These are phyloP conservation scores for Yamadazyma endophytica DNA, from an alignment of 805 yeast genomes.

Conservation along the genomic window DNA sequence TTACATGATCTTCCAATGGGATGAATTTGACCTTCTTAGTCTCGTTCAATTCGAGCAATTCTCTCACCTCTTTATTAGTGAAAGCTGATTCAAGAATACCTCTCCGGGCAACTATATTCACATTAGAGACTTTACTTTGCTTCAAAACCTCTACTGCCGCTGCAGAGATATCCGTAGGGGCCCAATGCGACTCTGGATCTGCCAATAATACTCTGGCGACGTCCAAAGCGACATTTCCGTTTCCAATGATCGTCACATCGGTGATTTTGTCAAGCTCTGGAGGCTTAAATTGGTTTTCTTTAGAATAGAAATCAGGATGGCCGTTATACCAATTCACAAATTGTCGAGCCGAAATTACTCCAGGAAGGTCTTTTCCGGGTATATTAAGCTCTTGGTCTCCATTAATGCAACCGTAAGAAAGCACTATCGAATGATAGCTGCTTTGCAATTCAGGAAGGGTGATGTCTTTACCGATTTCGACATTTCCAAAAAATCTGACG, in stretches of 20 bases:
- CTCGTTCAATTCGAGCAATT: constrained; percentile 58
- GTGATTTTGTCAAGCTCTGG: constrained; percentile 62
- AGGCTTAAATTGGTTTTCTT: constrained; percentile 15
- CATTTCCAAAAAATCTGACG: constrained; percentile 65
- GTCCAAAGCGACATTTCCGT: constrained; percentile 95
- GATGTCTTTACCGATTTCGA: constrained; percentile 61
- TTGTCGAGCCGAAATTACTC: constrained; percentile 74
- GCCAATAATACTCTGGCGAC: constrained; percentile 76
- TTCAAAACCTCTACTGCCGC: constrained; percentile 54
- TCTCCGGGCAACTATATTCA: constrained; percentile 78
- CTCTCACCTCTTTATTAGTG: constrained; percentile 89
- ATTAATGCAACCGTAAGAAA: constrained; percentile 79
- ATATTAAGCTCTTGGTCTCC: constrained; percentile 51
- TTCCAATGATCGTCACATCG: constrained; percentile 82
- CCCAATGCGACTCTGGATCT: constrained; percentile 51
- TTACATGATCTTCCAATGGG: constrained; percentile 30
- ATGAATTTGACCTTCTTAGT: constrained; percentile 44
- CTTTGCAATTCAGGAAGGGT: constrained; percentile 44
- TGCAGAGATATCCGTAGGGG: constrained; percentile 66
- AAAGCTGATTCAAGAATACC: constrained; percentile 85
- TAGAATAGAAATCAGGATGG: constrained; percentile 55
- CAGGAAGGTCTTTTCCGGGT: constrained; percentile 57
- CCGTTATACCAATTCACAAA: constrained; percentile 98
- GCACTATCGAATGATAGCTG: constrained; percentile 67
- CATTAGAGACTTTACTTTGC: constrained; percentile 52